These are phyloP conservation scores for Aspergillus sclerotiicarbonarius DNA, from an alignment of 495 filamentous ascomycete species.

Conservation along the genomic window DNA sequence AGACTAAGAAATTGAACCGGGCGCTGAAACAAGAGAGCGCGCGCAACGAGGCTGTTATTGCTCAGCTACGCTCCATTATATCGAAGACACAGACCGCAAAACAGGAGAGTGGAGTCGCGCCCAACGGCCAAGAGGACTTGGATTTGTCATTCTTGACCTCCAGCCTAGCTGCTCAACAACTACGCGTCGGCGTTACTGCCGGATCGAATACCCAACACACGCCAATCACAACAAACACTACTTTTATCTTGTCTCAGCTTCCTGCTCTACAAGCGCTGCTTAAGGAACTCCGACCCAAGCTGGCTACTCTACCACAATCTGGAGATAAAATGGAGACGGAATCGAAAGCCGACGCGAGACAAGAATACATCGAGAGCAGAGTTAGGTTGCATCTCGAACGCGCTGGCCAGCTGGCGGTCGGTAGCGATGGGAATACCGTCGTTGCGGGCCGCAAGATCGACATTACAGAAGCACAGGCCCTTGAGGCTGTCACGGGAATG, in stretches of 20 bases:
- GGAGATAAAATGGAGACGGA: conserved; percentile 33
- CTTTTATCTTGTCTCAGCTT: conserved; percentile 78
- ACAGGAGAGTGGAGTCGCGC: conserved; percentile 20
- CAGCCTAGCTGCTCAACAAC: conserved; percentile 40
- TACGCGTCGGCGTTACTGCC: conserved; percentile 43
- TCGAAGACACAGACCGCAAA: conserved; percentile 28
- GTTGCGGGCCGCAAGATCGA: conserved; percentile 43
- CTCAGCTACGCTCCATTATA: conserved; percentile 59
- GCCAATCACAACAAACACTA: conserved; percentile 68
- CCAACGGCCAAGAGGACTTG: conserved; percentile 25
- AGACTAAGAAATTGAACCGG: conserved; percentile 74
- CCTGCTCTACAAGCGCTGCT: conserved; percentile 70
- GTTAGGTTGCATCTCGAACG: conserved; percentile 48
- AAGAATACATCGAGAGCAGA: conserved; percentile 75
- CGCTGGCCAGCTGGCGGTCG: conserved; percentile 40
- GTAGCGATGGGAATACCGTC: conserved; percentile 36
- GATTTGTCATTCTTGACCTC: conserved; percentile 55
- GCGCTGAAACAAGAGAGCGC: conserved; percentile 70
- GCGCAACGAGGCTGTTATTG: conserved; percentile 72
- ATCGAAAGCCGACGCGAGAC: conserved; percentile 52
- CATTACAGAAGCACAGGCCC: conserved; percentile 43
- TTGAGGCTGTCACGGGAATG: conserved; percentile 45
- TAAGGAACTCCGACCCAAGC: conserved; percentile 57
- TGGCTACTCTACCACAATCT: conserved; percentile 49
- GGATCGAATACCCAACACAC: conserved; percentile 37